These are phyloP conservation scores for Aspergillus ruber DNA, from an alignment of 2,329 filamentous ascomycete species.

Conservation along the genomic window DNA sequence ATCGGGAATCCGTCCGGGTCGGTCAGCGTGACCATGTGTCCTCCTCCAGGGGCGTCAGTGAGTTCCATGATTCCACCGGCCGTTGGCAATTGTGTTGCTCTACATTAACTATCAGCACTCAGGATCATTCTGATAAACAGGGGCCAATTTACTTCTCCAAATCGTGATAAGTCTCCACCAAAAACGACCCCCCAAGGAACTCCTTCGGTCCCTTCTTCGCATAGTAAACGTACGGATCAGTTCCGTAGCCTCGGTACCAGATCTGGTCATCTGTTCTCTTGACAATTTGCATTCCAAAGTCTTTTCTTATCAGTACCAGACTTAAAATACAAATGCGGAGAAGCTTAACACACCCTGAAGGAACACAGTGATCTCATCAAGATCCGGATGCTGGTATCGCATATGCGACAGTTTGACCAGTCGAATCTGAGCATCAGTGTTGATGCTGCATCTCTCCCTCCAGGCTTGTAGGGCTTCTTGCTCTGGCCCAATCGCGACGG, in stretches of 20 bases:
- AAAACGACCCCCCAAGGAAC: slow-evolving; percentile 37
- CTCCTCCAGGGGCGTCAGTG: slow-evolving; percentile 34
- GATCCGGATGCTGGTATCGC: slow-evolving; percentile 49
- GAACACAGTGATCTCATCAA: slow-evolving; percentile 31
- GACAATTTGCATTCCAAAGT: slow-evolving; percentile 33
- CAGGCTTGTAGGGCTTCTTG: slow-evolving; percentile 10
- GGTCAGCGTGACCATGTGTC: slow-evolving; percentile 28
- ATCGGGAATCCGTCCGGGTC: slow-evolving; percentile 38
- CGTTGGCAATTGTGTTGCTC: slow-evolving; percentile 18
- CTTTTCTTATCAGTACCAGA: slow-evolving; percentile 15
- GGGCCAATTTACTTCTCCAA: too few species aligned
- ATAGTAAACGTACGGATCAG: slow-evolving; percentile 16
- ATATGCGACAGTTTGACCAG: slow-evolving; percentile 46
- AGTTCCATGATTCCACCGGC: slow-evolving; percentile 27
- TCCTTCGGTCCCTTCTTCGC: slow-evolving; percentile 11
- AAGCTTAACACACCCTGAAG: background rate
- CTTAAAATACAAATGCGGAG: background rate
- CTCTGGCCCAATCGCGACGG: slow-evolving; percentile 8
- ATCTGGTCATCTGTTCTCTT: slow-evolving; percentile 16
- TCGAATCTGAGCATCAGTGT: slow-evolving; percentile 40
- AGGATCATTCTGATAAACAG: too few species aligned
- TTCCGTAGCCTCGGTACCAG: slow-evolving; percentile 16
- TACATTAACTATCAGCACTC: slow-evolving; percentile 1
- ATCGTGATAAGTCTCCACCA: slow-evolving; percentile 38
- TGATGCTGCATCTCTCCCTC: slow-evolving; percentile 27